phyloP scores from a whole-genome alignment of 2,329 filamentous ascomycete species.

The Blastomyces parvus region DNA sequence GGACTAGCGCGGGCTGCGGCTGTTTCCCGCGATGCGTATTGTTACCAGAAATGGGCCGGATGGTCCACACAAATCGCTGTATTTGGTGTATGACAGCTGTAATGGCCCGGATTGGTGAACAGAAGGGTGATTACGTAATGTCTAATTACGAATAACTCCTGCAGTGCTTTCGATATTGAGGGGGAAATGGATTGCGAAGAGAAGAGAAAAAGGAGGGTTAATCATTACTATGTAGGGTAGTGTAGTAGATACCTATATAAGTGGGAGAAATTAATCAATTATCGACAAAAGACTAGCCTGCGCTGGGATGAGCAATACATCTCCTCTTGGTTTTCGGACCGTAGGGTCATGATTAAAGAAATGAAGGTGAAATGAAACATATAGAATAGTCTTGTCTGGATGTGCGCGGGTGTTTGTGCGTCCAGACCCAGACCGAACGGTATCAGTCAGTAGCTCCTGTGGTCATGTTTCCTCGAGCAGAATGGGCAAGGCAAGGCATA shows the following conservation, averaged over 20 bases:
- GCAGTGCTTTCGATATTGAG: neutral
- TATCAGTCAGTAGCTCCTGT: neutral
- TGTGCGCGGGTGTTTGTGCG: neutral
- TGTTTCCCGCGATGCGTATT: neutral
- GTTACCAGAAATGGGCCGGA: neutral
- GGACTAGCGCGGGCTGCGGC: neutral
- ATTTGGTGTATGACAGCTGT: neutral
- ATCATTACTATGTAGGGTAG: constrained; percentile 1
- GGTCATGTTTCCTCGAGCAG: neutral
- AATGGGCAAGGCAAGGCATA: neutral
- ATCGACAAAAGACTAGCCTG: neutral
- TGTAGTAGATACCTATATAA: neutral
- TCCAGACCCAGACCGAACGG: neutral
- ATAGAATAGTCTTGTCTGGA: neutral
- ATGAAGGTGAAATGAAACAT: neutral
- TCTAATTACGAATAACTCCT: neutral
- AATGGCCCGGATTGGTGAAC: neutral
- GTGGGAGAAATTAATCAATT: neutral
- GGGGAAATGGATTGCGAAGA: neutral
- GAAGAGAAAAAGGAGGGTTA: neutral
- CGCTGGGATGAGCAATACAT: neutral
- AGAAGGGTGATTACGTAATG: neutral
- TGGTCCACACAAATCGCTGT: neutral
- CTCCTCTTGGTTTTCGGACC: neutral
- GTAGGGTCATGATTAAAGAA: neutral